phyloP scores from a whole-genome alignment of 345 rosid genomes.

The Schrenkiella parvula region DNA sequence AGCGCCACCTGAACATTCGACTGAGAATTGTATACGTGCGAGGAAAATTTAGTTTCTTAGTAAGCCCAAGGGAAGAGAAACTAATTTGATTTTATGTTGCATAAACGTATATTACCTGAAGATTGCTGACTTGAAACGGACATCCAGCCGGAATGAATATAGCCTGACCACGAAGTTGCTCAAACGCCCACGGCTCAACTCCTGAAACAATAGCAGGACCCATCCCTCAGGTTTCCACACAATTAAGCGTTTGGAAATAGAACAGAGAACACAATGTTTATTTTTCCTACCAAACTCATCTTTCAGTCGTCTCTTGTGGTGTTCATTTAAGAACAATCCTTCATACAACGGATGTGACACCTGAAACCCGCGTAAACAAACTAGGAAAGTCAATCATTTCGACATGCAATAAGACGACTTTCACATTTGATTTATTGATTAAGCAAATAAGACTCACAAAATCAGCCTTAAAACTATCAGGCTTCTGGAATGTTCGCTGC shows the following conservation, averaged over 20 bases:
- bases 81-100: background rate
- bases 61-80: background rate
- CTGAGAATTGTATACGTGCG: constrained; percentile 41
- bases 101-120: constrained; percentile 45
- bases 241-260: background rate
- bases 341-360: constrained; percentile 55
- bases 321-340: constrained; percentile 50
- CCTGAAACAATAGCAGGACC: constrained; percentile 42
- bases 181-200: constrained; percentile 90
- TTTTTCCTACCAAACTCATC: constrained; percentile 66
- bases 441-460: constrained; percentile 43
- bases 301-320: constrained; percentile 62
- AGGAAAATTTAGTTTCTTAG: background rate
- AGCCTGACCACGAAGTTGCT: constrained; percentile 78
- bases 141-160: constrained; percentile 94
- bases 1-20: constrained; percentile 86
- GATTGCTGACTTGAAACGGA: constrained; percentile 79
- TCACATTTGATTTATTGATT: constrained; percentile 2
- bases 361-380: constrained; percentile 42
- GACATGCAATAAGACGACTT: background rate
- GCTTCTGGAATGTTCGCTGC: constrained; percentile 37
- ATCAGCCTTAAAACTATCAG: constrained; percentile 29
- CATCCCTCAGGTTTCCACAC: constrained; percentile 7
- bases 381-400: constrained; percentile 15
- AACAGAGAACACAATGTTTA: background rate